Percentiles rank a stretch among this genome's conserved stretches.
These are phyloP conservation scores for Alliaria petiolata DNA, from an alignment of 345 rosid species.

Conservation along the genomic window DNA sequence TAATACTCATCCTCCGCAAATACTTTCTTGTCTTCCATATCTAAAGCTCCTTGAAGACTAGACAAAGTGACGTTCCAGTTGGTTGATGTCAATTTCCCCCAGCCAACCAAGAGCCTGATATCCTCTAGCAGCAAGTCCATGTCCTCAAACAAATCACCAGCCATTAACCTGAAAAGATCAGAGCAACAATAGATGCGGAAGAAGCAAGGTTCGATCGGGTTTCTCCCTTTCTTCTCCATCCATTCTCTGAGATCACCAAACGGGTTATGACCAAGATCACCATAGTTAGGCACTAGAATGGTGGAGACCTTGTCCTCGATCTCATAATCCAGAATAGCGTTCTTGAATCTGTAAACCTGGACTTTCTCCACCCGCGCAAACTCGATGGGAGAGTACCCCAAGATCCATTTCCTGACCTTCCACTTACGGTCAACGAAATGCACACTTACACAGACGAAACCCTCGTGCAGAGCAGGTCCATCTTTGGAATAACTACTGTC, in stretches of 20 bases:
- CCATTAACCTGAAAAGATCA: constrained; percentile 20
- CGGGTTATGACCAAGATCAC: neutral
- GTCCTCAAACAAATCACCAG: neutral
- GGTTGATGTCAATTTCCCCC: neutral
- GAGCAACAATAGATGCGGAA: constrained; percentile 3
- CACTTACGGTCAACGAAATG: constrained; percentile 25
- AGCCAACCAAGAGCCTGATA: constrained; percentile 8
- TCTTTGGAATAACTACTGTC: neutral
- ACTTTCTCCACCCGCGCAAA: neutral
- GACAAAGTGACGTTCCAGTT: neutral
- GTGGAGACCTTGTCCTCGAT: constrained; percentile 22
- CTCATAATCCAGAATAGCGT: constrained; percentile 6
- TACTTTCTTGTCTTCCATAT: neutral
- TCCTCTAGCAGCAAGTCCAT: neutral
- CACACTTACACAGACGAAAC: constrained; percentile 2
- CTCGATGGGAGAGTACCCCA: neutral
- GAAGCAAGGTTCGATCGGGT: neutral
- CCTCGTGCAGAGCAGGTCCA: constrained; percentile 6
- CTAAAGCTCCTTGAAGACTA: constrained; percentile 6
- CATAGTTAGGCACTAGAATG: neutral
- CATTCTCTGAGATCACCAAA: neutral
- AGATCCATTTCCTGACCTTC: constrained; percentile 11
- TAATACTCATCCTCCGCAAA: constrained; percentile 15
- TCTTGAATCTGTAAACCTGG: neutral
- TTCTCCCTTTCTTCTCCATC: neutral